Percentiles rank a stretch among this genome's conserved stretches.
phyloP scores from a whole-genome alignment of 106 monocot species.

The Dioscorea alata region DNA sequence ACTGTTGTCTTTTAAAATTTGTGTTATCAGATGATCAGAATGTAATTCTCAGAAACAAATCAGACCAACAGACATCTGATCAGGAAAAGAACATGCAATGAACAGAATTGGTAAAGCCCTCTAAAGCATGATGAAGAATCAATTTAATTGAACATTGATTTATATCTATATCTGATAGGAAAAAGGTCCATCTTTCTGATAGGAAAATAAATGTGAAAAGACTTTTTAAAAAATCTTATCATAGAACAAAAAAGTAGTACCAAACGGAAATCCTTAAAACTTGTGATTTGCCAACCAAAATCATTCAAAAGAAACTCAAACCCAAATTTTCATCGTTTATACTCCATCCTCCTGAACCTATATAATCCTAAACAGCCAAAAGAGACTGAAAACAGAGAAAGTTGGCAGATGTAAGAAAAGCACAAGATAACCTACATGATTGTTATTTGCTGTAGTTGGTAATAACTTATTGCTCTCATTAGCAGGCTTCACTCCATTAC shows the following conservation, averaged over 20 bases:
- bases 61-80: too few relatives aligned
- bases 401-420: not conserved
- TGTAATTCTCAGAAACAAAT: too few relatives aligned
- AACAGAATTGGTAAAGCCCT: not conserved
- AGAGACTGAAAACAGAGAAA: not conserved
- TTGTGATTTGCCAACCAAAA: not conserved
- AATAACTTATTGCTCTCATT: conserved; percentile 9
- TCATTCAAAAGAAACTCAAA: not conserved
- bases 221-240: not conserved
- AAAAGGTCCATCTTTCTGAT: not conserved
- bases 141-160: not conserved
- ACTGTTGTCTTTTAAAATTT: too few relatives aligned
- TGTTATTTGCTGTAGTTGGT: conserved; percentile 15
- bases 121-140: not conserved
- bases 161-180: not conserved
- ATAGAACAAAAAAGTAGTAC: not conserved
- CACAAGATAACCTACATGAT: conserved; percentile 4
- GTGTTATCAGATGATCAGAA: too few relatives aligned
- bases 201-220: not conserved
- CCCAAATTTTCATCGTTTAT: not conserved
- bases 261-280: not conserved
- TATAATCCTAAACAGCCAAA: not conserved
- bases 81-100: too few relatives aligned
- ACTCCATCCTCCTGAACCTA: not conserved
- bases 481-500: conserved; percentile 17